These are phyloP conservation scores for Aspergillus sp. DNA, from an alignment of 2,329 filamentous ascomycete species.

Conservation along the genomic window DNA sequence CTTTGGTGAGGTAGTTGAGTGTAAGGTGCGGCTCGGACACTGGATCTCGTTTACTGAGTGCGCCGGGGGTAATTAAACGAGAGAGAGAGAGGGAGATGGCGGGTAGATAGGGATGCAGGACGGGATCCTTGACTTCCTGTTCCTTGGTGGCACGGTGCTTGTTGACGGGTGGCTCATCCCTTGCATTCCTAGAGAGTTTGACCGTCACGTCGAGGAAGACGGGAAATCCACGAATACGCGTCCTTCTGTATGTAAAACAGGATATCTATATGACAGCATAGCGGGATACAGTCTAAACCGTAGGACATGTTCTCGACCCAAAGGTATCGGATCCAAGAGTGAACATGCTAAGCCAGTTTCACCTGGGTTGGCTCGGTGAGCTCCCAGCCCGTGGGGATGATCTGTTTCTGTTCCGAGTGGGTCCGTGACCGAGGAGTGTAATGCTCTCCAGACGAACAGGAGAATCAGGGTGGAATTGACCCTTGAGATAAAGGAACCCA, in stretches of 20 bases:
- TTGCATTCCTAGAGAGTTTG: conserved; percentile 8
- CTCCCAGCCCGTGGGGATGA: conserved; percentile 28
- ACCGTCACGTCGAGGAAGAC: neutral
- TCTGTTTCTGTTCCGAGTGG: conserved; percentile 27
- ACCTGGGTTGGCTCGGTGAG: conserved; percentile 21
- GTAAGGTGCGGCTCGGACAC: neutral
- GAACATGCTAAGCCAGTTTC: conserved; percentile 17
- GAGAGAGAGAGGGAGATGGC: neutral
- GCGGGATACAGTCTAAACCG: neutral
- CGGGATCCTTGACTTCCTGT: neutral
- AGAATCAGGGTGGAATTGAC: conserved; percentile 33
- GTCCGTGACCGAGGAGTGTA: conserved; percentile 32
- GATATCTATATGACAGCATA: neutral
- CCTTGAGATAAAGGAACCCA: conserved; percentile 44
- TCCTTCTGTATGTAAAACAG: neutral
- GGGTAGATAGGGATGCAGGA: neutral
- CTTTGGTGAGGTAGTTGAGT: neutral
- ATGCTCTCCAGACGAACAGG: conserved; percentile 39
- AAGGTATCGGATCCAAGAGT: too few species aligned
- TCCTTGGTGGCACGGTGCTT: neutral
- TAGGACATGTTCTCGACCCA: neutral
- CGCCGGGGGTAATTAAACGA: neutral
- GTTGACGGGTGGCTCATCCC: neutral
- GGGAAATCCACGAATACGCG: neutral
- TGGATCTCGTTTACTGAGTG: neutral